Base-by-base conservation (phyloP, 2,329 filamentous ascomycete species). In the Paracorniculantispora psalliotae region DNA sequence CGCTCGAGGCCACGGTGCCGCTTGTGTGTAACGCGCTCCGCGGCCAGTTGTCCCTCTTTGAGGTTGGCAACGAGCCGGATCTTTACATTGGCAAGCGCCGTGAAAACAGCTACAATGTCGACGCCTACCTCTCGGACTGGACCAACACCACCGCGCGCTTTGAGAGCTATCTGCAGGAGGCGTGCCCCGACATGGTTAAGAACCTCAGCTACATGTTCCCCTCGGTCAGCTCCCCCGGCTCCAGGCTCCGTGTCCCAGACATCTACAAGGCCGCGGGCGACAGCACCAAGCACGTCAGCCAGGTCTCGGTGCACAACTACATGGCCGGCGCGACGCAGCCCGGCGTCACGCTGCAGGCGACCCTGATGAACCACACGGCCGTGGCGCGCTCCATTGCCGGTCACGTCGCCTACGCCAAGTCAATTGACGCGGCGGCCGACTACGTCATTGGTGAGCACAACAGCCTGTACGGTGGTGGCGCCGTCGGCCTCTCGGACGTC, bases 371-470 rank as follows among this genome's bases (percentile, higher is more conserved):
- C 68, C 66, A 66, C 62, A 74, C 71, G 61, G 66, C 72, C 12
- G 72, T 71, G 44, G 69, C 69, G 54, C 68, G 67, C 60, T 65
- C 60, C 15, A 67, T 71, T 1, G 66, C 75, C 30, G 66, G 23
- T 41, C 65, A 67, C 54, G 63, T 66, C 33, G 52, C 53, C 44
- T 64, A 64, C 43, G 63, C 64, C 37, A 59, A 61, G 54, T 60
- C 60, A 12, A 26, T 73, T 1, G 63, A 66, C 1, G 71, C 46
- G 8, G 66, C 68, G 23, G 64, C 63, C 0, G 66, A 71, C 25
- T 71, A 73, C 37, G 69, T 79, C 33, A 73, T 81, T 63, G 78
- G 77, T 26, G 78, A 80, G 69, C 79, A 77, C 1, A 79, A 80
- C 66, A 74, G 72, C 15, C 67, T 73, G n/a, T 72, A 69, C 49